Base-by-base conservation (phyloP, 2,329 filamentous ascomycete genomes). In the Aspergillus arachidicola region DNA sequence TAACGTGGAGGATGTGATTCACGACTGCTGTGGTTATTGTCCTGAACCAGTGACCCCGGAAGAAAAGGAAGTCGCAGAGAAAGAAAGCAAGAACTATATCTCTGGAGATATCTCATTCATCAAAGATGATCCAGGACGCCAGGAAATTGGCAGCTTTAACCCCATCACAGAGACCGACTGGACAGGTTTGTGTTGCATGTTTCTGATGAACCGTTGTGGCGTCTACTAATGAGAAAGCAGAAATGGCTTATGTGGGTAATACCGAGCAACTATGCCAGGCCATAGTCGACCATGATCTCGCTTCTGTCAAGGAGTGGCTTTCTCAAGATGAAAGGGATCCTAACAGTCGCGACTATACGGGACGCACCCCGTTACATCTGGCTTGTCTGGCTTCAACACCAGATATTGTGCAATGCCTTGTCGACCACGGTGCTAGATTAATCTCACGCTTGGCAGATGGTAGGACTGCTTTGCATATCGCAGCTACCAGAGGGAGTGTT, bases 191-290 rank as follows among this genome's bases (percentile, higher is more conserved):
- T 43, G 14, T 19, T 36, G 9, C 16, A 43, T 23, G 12, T 3
- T 32, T 14, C 19, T 16, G n/a, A 23, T n/a, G 5, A n/a, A 16
- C 23, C 12, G 21, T 19, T 43, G 53, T 68, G 51, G 60, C 53
- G 7, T n/a, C 36, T 19, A 21, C 48, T 51, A 32, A 51, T 32
- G 7, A 5, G 6, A 23, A 14, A 4, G 56, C n/a, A 77, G 91
- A 94, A 67, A 95, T 96, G 92, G 92, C 92, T 0, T 96, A 96
- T 68, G 85, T 96, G 41, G 91, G 92, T 12, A 91, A 93, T 68
- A 94, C 91, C 1, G 88, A 87, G 43, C 83, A 86, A 19, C 83
- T 96, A 2, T 96, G 91, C 71, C 90, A 93, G 72, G 92, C 91
- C 0, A 96, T 96, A 62, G 87, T 94, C 4, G 88, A 93, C 68